Evolutionary conservation across 2,329 filamentous ascomycete genomes (phyloP).

Genomic region (Aspergillus sergii): DNA sequence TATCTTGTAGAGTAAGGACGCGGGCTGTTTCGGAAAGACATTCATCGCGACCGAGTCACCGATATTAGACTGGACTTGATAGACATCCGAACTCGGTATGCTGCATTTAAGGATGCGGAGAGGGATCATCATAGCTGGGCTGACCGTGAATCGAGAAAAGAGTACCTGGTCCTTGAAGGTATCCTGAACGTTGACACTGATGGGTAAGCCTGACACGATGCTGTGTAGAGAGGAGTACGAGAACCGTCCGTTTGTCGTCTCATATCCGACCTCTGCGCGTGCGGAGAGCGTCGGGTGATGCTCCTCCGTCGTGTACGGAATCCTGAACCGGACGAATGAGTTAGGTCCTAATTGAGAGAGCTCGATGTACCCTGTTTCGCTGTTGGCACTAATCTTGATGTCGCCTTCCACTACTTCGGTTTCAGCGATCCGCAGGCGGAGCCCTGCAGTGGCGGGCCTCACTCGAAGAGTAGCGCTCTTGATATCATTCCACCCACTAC

Average conservation of each 20-base stretch:
- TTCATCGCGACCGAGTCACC: slow-evolving; percentile 52
- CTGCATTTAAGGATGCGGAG: slow-evolving; percentile 72
- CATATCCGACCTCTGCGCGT: slow-evolving; percentile 75
- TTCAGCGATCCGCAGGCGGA: slow-evolving; percentile 59
- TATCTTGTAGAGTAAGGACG: slow-evolving; percentile 79
- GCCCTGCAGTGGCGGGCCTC: slow-evolving; percentile 62
- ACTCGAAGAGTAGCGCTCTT: slow-evolving; percentile 53
- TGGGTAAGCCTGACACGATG: slow-evolving; percentile 73
- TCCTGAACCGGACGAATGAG: slow-evolving; percentile 49
- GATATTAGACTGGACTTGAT: slow-evolving; percentile 56
- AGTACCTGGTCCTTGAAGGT: slow-evolving; percentile 82
- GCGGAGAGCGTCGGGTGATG: slow-evolving; percentile 71
- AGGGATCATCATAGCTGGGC: slow-evolving; percentile 74
- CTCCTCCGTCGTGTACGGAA: slow-evolving; percentile 85
- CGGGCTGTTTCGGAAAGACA: slow-evolving; percentile 80
- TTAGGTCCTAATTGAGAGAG: slow-evolving; percentile 37
- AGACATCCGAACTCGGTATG: slow-evolving; percentile 69
- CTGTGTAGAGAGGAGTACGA: slow-evolving; percentile 64
- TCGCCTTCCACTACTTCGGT: slow-evolving; percentile 47
- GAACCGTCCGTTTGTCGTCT: slow-evolving; percentile 67
- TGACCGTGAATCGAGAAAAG: slow-evolving; percentile 89
- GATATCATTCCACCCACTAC: slow-evolving; percentile 73
- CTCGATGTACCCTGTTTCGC: slow-evolving; percentile 50
- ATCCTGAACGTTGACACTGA: slow-evolving; percentile 96
- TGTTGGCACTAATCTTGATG: slow-evolving; percentile 44